Evolutionary conservation across 2,329 filamentous ascomycete species (phyloP).

Genomic region (Trichocomaceae sp.): DNA sequence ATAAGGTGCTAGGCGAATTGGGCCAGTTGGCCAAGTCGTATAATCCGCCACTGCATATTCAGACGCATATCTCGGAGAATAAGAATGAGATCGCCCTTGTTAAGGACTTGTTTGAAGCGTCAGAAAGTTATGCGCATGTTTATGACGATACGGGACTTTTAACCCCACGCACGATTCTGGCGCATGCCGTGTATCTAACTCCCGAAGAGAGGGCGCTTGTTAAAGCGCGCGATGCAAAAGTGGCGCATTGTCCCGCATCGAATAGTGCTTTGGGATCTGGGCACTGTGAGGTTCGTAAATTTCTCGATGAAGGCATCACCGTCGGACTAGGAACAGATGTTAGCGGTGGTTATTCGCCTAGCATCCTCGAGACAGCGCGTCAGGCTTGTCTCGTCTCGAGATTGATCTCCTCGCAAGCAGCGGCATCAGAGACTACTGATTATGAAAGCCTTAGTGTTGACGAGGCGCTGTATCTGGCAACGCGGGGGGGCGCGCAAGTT

Average conservation of each 20-base stretch:
- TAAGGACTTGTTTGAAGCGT: conserved; percentile 58
- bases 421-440: conserved; percentile 33
- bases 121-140: conserved; percentile 62
- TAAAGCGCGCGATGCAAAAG: conserved; percentile 53
- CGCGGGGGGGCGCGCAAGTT: conserved; percentile 76
- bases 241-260: conserved; percentile 80
- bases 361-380: conserved; percentile 73
- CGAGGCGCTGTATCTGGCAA: conserved; percentile 80
- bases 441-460: conserved; percentile 68
- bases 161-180: conserved; percentile 67
- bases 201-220: conserved; percentile 62
- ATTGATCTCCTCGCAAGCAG: conserved; percentile 42
- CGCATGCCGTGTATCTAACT: conserved; percentile 73
- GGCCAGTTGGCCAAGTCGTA: conserved; percentile 58
- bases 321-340: conserved; percentile 90
- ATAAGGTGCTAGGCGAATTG: conserved; percentile 53
- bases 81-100: conserved; percentile 66
- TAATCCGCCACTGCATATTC: conserved; percentile 55
- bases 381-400: conserved; percentile 74
- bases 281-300: conserved; percentile 63
- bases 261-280: conserved; percentile 80
- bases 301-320: conserved; percentile 67
- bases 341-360: conserved; percentile 76
- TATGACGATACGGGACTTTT: conserved; percentile 71
- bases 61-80: conserved; percentile 91